Evolutionary conservation across 192 early-diverging fungal genomes (phyloP), one percentile per base, ranked within the genome.

Genomic region (Dissophora ornata): DNA sequence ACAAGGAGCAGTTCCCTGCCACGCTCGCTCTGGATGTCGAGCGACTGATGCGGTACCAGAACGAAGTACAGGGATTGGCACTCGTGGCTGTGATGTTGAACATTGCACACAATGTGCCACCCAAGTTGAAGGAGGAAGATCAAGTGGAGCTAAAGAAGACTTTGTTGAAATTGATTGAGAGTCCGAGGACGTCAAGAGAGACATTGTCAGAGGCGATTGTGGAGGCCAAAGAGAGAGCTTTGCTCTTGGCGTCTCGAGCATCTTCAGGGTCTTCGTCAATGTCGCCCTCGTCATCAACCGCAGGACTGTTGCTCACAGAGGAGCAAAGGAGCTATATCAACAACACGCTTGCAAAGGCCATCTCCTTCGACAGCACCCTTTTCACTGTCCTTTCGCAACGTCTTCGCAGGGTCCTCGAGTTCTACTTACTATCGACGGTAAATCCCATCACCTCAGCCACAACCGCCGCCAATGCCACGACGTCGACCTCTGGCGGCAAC

Each of bases 1-100:
- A 55, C 2, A 50, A 62, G 28, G 57, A 63, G 3, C 73, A 69
- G 12, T 75, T 88, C 28, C 90, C 94, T 0, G 93, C 93, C 60
- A 95, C 95, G 0, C 67, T 94, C 21, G 29, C 61, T 3, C 61
- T 95, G 51, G 95, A 96, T 64, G 74, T 79, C 13, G 79, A 87
- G 10, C 86, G 93, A 1, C 49, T 96, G 30, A 81, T 69, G 47
- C 80, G 56, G 0, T 88, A 85, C 55, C 92, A 94, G 75, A 92
- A 93, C 62, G 90, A 93, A 49, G 73, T 84, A 1, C 92, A 94
- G 54, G 85, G 86, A 0, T 52, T 94, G 24, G 86, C 83, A 0
- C 84, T 93, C 30, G 85, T 88, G 3, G 84, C 90, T 13, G 85
- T 88, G 1, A 74, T 96, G 65, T 33, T 91, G 38, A 92, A 92